Base-by-base conservation (phyloP, 306 rosid species). In the Ammopiptanthus mongolicus region DNA sequence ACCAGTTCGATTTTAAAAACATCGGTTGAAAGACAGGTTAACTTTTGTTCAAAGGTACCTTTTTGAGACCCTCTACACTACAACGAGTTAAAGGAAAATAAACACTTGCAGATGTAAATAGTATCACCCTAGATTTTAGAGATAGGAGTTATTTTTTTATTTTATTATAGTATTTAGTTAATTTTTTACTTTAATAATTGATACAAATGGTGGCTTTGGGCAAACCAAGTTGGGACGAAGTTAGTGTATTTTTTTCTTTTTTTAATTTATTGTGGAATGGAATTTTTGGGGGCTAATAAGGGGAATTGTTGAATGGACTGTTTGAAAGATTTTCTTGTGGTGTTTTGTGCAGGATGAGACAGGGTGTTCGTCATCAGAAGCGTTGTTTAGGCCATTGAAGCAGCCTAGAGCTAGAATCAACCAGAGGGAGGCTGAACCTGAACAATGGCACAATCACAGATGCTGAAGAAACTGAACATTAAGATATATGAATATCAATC, bases 351-450 rank as follows among this genome's bases (percentile, higher is more conserved):
- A 68, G 74, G 60, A 68, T 48, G 74, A 68, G 18, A 48, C 17
- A 33, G 74, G 31, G 13, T 68, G 74, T 6, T 48, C 74, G 41
- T 68, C 74, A 9, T 68, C 74, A 0, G 74, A 68, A 68, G 18
- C 10, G 47, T 5, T 47, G 10, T 1, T 48, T 6, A 48, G 74
- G 60, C 61, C 74, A 50, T 50, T 41, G 74, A 48, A 68, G 61
- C 44, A 31, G 28, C 74, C 61, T 15, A 48, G 47, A 48, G 31
- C 47, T 15, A 31, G 31, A 46, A 47, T 42, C 48, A 48, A n/a
- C 8, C 55, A 48, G 21, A 51, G 23, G 12, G 57, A 18, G 28
- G 12, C 47, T 11, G n/a, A 37, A 37, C 6, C 44, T 61, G 6
- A 22, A 61, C 13, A 61, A 11, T 60, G 25, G 25, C 47, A 34